These are phyloP conservation scores for Ophiocordyceps polyrhachis-furcata DNA, from an alignment of 2,329 filamentous ascomycete genomes.

Conservation along the genomic window DNA sequence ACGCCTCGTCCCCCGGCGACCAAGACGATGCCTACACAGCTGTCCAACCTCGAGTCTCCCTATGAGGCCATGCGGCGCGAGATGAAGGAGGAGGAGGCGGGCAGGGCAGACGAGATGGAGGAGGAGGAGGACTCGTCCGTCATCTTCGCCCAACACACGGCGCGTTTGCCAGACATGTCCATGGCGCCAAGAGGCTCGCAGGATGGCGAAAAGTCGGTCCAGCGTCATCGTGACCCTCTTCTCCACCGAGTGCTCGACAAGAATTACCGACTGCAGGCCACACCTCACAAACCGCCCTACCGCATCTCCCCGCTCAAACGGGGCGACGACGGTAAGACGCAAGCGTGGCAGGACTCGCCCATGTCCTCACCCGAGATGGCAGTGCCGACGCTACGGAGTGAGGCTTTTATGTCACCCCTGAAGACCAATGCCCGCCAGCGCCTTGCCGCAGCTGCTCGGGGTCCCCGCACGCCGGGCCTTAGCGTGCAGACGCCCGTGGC, in stretches of 20 bases:
- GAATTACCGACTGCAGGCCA: constrained; percentile 85
- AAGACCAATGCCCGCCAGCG: constrained; percentile 25
- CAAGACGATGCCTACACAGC: constrained; percentile 29
- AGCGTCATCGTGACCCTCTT: constrained; percentile 47
- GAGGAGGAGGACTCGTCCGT: constrained; percentile 27
- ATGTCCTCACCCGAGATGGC: constrained; percentile 61
- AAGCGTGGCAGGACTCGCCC: constrained; percentile 36
- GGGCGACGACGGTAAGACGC: constrained; percentile 10
- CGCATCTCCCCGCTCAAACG: constrained; percentile 27
- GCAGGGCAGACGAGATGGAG: constrained; percentile 15
- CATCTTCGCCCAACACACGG: constrained; percentile 31
- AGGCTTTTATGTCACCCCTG: constrained; percentile 66
- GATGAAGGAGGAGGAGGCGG: constrained; percentile 27
- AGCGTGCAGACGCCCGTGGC: constrained; percentile 59
- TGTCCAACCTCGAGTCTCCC: constrained; percentile 53
- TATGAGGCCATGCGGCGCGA: constrained; percentile 58
- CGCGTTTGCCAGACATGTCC: constrained; percentile 40
- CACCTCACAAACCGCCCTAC: constrained; percentile 46
- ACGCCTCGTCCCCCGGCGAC: constrained; percentile 43
- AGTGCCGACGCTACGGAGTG: constrained; percentile 65
- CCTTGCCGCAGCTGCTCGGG: constrained; percentile 21
- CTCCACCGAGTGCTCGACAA: constrained; percentile 89
- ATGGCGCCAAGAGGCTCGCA: constrained; percentile 35
- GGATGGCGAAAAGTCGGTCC: constrained; percentile 14
- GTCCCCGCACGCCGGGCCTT: constrained; percentile 58